Evolutionary conservation across 345 rosid genomes (phyloP), one percentile per base, ranked within the genome.

Genomic region (Draba incana): DNA sequence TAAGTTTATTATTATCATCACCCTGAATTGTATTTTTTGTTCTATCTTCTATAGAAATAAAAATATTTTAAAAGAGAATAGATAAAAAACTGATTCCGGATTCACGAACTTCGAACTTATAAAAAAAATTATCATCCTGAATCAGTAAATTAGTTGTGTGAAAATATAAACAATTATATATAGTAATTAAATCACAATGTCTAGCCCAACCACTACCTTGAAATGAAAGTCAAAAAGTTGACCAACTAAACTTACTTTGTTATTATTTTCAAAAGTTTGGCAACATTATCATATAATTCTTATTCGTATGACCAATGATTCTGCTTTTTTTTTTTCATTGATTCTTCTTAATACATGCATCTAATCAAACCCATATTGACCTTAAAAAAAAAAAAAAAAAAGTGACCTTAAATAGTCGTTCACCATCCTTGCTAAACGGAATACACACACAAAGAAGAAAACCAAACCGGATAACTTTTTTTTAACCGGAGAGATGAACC

Each of bases 401-500:
- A 13, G 9, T 28, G 43, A n/a, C 38, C 57, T 57, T 49, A 64
- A 48, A 72, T 68, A 62, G 2, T 38, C 23, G 11, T 27, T 25
- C 35, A 15, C 37, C 45, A 54, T 23, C 45, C 20, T 60, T 45
- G 6, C 53, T 62, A 25, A 53, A 74, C 12, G 45, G 6, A 74
- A 51, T 46, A 47, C 15, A 27, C 27, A 57, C 28, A 64, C 28
- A 42, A 9, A 41, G 4, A 39, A 8, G 13, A 23, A 37, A 62
- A 28, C 24, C 37, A 56, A 61, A 56, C 37, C 10, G 16, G 9
- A 9, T 52, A 24, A 51, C 7, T 27, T 12, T 49, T 37, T 20
- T 30, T 31, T n/a, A 42, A 39, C 27, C 4, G 62, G 39, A 49
- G 2, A 63, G 54, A 79, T 79, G 82, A 70, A 57, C 41, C 68